Conservation (phyloP, 2,329 filamentous ascomycete species). For the Sporothrix curviconia region DNA sequence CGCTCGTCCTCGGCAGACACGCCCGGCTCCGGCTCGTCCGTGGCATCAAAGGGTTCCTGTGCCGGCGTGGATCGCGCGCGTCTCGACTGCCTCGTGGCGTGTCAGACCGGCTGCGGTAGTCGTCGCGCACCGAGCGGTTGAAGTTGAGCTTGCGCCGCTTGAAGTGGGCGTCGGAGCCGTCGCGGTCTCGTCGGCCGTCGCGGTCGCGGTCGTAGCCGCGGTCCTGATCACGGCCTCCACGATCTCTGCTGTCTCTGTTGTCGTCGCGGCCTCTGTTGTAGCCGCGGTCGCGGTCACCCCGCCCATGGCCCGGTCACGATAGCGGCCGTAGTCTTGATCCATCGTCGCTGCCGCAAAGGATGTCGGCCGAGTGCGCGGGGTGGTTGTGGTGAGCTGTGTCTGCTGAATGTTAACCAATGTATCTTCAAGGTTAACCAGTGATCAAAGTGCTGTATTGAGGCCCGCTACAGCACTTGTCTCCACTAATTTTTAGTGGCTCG, state of each 20-base stretch:
- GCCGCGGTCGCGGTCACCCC: conserved; percentile 15
- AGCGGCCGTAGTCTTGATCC: conserved; percentile 22
- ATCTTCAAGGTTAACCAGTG: too few species aligned
- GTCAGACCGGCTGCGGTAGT: conserved; percentile 19
- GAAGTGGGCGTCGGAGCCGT: conserved; percentile 33
- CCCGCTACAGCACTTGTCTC: too few species aligned
- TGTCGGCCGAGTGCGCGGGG: neutral
- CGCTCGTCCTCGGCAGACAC: conserved; percentile 62
- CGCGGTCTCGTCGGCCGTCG: conserved; percentile 1
- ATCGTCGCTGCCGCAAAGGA: conserved; percentile 1
- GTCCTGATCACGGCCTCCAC: conserved; percentile 18
- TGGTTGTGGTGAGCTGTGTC: neutral
- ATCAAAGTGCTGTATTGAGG: too few species aligned
- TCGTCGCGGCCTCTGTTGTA: neutral
- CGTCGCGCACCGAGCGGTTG: conserved; percentile 38
- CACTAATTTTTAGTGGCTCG: neutral
- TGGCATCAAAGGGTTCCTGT: conserved; percentile 54
- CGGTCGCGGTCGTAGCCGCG: neutral
- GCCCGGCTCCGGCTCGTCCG: conserved; percentile 45
- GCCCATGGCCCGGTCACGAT: conserved; percentile 27
- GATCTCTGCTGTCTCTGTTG: conserved; percentile 23
- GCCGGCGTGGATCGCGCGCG: conserved; percentile 32
- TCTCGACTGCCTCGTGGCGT: conserved; percentile 18
- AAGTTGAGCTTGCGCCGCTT: conserved; percentile 59
- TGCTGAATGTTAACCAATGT: too few species aligned